Conservation (phyloP, 1,284 basidiomycete species). For the Ceratobasidium sp. region DNA sequence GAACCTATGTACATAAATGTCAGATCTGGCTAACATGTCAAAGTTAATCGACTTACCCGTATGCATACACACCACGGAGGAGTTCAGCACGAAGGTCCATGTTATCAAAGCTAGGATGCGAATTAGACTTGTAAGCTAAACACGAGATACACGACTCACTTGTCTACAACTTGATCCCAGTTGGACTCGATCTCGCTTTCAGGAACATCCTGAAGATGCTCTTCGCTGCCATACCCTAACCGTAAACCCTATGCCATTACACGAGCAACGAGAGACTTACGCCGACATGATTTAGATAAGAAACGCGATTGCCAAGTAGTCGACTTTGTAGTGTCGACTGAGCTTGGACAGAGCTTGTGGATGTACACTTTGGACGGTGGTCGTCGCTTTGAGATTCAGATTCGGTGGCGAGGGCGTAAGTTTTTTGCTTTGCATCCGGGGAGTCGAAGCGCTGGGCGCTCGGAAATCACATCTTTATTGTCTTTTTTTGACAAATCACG, state of each 20-base stretch:
- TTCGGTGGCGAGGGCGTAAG: too few species aligned
- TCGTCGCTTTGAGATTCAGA: too few species aligned
- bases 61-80: constrained; percentile 97
- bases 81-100: constrained; percentile 96
- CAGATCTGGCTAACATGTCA: constrained; percentile 27
- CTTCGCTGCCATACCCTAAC: constrained; percentile 64
- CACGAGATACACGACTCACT: neutral
- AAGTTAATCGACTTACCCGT: constrained; percentile 75
- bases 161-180: neutral
- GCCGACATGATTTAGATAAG: constrained; percentile 41
- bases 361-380: constrained; percentile 14
- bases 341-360: constrained; percentile 50
- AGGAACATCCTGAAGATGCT: constrained; percentile 81
- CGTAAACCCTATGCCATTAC: constrained; percentile 32
- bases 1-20: constrained; percentile 74
- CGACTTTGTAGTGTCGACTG: constrained; percentile 53
- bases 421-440: constrained; percentile 37
- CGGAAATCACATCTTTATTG: neutral
- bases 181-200: constrained; percentile 56
- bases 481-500: neutral
- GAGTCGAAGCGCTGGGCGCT: constrained; percentile 33
- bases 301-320: constrained; percentile 52
- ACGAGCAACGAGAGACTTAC: constrained; percentile 32
- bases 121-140: neutral
- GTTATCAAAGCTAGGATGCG: constrained; percentile 76